Evolutionary conservation across 768 basidiomycete species (phyloP).

Genomic region (Phaffia australis): DNA sequence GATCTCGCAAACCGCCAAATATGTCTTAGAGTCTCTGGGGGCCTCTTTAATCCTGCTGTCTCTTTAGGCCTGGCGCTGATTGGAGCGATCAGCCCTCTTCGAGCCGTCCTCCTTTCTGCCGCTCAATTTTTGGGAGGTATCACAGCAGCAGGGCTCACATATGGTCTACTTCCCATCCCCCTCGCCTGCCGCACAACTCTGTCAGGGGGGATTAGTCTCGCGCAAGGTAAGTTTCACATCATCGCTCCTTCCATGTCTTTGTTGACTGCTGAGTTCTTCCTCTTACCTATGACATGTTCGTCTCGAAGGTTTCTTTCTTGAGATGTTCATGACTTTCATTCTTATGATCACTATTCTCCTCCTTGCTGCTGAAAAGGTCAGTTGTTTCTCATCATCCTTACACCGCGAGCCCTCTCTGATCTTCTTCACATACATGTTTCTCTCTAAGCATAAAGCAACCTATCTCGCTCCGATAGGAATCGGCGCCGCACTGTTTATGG

Average conservation of each 20-base stretch:
- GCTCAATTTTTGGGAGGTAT: slow-evolving; percentile 38
- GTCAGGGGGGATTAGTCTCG: slow-evolving; percentile 28
- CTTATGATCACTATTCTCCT: slow-evolving; percentile 19
- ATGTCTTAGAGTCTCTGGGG: slow-evolving; percentile 22
- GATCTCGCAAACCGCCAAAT: too few relatives aligned
- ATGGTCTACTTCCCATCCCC: slow-evolving; percentile 36
- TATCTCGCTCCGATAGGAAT: slow-evolving; percentile 43
- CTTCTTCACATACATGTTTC: slow-evolving; percentile 7
- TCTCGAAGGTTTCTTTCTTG: too few relatives aligned
- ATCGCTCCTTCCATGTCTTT: too few relatives aligned
- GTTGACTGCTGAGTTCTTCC: too few relatives aligned
- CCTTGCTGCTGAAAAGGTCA: slow-evolving; percentile 22
- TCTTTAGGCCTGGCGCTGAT: slow-evolving; percentile 38
- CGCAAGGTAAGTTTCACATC: slow-evolving; percentile 38
- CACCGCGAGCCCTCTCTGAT: not conserved
- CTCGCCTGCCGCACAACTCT: slow-evolving; percentile 31
- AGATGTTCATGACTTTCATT: slow-evolving; percentile 40
- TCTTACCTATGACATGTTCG: too few relatives aligned
- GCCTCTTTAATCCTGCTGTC: slow-evolving; percentile 37
- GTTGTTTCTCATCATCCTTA: not conserved
- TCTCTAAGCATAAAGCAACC: slow-evolving; percentile 37
- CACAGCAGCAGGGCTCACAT: slow-evolving; percentile 36
- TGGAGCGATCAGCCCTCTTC: slow-evolving; percentile 37
- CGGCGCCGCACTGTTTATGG: slow-evolving; percentile 36
- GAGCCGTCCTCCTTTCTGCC: slow-evolving; percentile 36